phyloP scores from a whole-genome alignment of 306 rosid genomes.

The Begonia fuchsioides region DNA sequence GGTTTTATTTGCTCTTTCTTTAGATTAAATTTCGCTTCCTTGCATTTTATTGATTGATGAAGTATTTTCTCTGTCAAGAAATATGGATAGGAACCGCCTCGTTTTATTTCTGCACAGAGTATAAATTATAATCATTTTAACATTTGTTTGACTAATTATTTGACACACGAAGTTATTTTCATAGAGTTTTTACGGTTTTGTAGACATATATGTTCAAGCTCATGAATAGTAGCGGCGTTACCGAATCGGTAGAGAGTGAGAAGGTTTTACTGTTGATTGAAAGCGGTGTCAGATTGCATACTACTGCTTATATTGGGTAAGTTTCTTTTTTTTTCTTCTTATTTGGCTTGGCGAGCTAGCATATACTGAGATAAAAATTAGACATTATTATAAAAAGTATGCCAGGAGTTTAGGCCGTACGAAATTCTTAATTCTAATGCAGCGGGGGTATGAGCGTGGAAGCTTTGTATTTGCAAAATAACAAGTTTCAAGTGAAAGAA shows the following conservation, averaged over 20 bases:
- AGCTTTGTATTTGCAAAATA: too few relatives aligned
- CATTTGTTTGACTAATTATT: neutral
- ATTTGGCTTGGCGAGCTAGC: neutral
- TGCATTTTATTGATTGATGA: neutral
- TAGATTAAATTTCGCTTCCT: neutral
- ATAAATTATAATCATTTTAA: too few relatives aligned
- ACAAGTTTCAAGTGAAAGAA: too few relatives aligned
- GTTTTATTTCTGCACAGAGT: too few relatives aligned
- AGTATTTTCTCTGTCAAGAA: neutral
- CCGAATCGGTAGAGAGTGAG: slow-evolving; percentile 96
- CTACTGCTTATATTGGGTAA: slow-evolving; percentile 79
- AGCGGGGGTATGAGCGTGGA: too few relatives aligned
- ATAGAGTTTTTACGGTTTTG: slow-evolving; percentile 3
- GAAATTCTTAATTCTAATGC: too few relatives aligned
- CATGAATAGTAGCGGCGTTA: slow-evolving; percentile 80
- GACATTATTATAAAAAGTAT: too few relatives aligned
- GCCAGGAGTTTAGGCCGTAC: too few relatives aligned
- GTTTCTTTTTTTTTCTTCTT: neutral
- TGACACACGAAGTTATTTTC: neutral
- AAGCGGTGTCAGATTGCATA: slow-evolving; percentile 87
- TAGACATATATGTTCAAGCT: slow-evolving; percentile 92
- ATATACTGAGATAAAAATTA: too few relatives aligned
- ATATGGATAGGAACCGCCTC: too few relatives aligned
- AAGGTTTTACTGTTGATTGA: slow-evolving; percentile 78
- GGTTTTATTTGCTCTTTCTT: slow-evolving; percentile 20